Evolutionary conservation across 1,284 basidiomycete species (phyloP).

Genomic region (Phellinidium pouzarii): DNA sequence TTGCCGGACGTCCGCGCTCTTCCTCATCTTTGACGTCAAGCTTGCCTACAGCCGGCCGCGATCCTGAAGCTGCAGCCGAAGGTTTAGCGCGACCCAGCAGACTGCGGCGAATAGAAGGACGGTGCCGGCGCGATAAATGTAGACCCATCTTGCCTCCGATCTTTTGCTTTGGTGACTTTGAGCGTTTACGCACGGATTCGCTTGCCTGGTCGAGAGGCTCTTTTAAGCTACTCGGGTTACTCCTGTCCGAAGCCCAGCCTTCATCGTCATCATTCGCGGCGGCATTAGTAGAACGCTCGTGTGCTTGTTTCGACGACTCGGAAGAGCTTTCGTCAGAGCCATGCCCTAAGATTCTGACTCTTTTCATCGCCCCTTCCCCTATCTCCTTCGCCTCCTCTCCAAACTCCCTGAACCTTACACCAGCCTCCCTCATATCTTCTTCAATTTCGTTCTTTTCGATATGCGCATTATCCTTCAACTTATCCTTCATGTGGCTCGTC

Average conservation of each 20-base stretch:
- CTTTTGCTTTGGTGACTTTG: slow-evolving; percentile 16
- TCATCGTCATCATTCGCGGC: slow-evolving; percentile 33
- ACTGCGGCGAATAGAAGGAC: slow-evolving; percentile 13
- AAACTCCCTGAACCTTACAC: too few species aligned
- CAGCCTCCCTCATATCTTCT: slow-evolving; percentile 1
- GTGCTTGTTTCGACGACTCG: not conserved
- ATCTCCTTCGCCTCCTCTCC: slow-evolving; percentile 8
- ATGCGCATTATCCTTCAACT: slow-evolving; percentile 1
- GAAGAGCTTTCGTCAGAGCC: not conserved
- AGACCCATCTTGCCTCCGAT: not conserved
- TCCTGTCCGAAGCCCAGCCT: slow-evolving; percentile 42
- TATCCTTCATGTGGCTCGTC: slow-evolving; percentile 1
- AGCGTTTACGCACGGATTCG: slow-evolving; percentile 4
- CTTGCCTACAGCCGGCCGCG: not conserved
- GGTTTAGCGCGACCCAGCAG: slow-evolving; percentile 8
- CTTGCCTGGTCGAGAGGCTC: not conserved
- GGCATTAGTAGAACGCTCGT: slow-evolving; percentile 21
- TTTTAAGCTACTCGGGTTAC: slow-evolving; percentile 16
- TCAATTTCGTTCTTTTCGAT: slow-evolving; percentile 10
- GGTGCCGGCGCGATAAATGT: slow-evolving; percentile 11
- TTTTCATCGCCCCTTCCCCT: slow-evolving; percentile 2
- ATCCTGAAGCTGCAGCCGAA: slow-evolving; percentile 1
- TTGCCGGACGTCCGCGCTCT: slow-evolving; percentile 10
- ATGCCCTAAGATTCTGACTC: slow-evolving; percentile 1
- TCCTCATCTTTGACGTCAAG: slow-evolving; percentile 9